Evolutionary conservation across 345 rosid species (phyloP).

Genomic region (Rhizophora mangle): DNA sequence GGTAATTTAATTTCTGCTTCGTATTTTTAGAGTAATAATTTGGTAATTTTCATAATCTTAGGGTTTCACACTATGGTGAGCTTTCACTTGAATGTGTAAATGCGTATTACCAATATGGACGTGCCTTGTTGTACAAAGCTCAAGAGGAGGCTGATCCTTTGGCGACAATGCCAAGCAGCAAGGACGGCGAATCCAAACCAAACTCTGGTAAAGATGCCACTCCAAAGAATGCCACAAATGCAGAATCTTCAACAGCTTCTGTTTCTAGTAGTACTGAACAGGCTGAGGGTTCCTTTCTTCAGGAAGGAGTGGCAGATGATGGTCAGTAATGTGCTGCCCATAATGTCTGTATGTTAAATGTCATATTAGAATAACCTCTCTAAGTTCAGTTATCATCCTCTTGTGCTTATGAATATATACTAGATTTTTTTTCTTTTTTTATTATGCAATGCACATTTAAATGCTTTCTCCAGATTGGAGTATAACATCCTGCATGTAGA

Average conservation of each 20-base stretch:
- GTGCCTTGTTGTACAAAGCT: constrained; percentile 74
- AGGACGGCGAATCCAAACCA: constrained; percentile 43
- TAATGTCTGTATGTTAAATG: no score
- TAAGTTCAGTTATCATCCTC: no score
- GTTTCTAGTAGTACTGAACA: constrained; percentile 47
- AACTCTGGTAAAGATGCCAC: constrained; percentile 44
- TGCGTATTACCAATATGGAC: constrained; percentile 78
- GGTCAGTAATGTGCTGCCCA: constrained; percentile 31
- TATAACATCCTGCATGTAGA: no score
- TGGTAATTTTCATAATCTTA: constrained; percentile 15
- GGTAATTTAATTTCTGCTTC: no score
- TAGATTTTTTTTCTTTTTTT: no score
- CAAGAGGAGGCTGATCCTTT: constrained; percentile 92
- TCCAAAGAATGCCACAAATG: constrained; percentile 35
- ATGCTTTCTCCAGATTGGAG: no score
- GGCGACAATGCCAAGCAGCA: constrained; percentile 71
- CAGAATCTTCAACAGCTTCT: constrained; percentile 53
- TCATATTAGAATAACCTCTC: no score
- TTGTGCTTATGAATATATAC: no score
- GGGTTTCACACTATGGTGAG: constrained; percentile 76
- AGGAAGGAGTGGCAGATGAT: constrained; percentile 32
- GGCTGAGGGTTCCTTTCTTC: constrained; percentile 47
- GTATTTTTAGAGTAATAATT: no score
- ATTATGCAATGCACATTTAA: no score
- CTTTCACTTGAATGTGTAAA: constrained; percentile 63